A percentile compares a stretch with the other conserved stretches of the same genome.
Evolutionary conservation across 75 land plant species (phyloP).

Genomic region (Pinus taeda): DNA sequence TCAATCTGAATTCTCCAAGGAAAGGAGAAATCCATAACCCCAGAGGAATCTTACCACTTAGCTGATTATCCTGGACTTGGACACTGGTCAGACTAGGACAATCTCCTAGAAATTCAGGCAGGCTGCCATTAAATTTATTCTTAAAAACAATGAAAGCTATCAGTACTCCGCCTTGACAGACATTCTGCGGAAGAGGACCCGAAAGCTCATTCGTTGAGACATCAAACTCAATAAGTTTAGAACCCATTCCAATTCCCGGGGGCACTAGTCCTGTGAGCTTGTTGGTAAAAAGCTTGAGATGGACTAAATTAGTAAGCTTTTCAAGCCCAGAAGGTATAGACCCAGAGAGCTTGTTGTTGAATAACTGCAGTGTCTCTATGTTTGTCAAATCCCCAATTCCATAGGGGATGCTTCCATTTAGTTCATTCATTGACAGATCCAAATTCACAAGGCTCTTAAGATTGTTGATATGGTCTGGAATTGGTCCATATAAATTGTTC

Average conservation of each 20-base stretch:
- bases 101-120: conserved; percentile 34
- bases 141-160: conserved; percentile 23
- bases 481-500: conserved; percentile 20
- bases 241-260: conserved; percentile 23
- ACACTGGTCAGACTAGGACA: conserved; percentile 20
- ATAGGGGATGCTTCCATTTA: conserved; percentile 35
- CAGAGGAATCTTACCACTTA: conserved; percentile 31
- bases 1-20: conserved; percentile 22
- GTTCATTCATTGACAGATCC: conserved; percentile 12
- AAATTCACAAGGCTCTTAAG: conserved; percentile 11
- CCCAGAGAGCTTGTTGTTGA: conserved; percentile 31
- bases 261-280: conserved; percentile 34
- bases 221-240: conserved; percentile 27
- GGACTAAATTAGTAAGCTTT: conserved; percentile 10
- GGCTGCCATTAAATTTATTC: conserved; percentile 36
- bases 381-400: conserved; percentile 30
- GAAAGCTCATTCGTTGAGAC: conserved; percentile 34
- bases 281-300: conserved; percentile 32
- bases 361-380: conserved; percentile 13
- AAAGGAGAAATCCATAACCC: conserved; percentile 26
- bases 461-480: conserved; percentile 22
- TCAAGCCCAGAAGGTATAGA: conserved; percentile 35
- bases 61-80: conserved; percentile 16
- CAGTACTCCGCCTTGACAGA: conserved; percentile 29
- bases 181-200: conserved; percentile 40